Conservation (phyloP, 768 basidiomycete species). For the Boletus vinaceobasis region DNA sequence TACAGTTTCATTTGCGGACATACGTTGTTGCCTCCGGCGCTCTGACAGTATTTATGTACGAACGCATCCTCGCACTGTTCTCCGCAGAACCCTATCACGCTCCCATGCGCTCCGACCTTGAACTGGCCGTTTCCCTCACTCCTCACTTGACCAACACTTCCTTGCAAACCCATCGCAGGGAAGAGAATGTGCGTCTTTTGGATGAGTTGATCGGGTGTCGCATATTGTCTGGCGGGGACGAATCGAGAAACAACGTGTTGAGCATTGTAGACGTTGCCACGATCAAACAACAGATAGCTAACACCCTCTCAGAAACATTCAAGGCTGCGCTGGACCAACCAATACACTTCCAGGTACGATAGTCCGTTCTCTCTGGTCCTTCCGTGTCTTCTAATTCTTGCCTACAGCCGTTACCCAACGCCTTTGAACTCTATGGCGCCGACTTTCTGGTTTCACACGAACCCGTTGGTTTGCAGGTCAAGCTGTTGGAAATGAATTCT, state of each 20-base stretch:
- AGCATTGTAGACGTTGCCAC: slow-evolving; percentile 37
- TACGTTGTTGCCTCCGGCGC: slow-evolving; percentile 81
- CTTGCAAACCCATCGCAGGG: slow-evolving; percentile 65
- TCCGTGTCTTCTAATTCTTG: not conserved
- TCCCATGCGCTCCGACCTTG: slow-evolving; percentile 38
- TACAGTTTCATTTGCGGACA: slow-evolving; percentile 88
- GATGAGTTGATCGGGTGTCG: slow-evolving; percentile 72
- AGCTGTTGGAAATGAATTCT: slow-evolving; percentile 88
- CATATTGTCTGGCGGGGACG: slow-evolving; percentile 38
- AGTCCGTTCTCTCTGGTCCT: not conserved
- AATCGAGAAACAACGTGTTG: slow-evolving; percentile 22
- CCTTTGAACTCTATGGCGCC: slow-evolving; percentile 93
- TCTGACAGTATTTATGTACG: slow-evolving; percentile 75
- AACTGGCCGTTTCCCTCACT: slow-evolving; percentile 37
- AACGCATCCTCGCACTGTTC: slow-evolving; percentile 84
- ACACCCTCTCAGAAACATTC: slow-evolving; percentile 75
- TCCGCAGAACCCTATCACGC: slow-evolving; percentile 65
- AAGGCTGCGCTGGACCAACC: slow-evolving; percentile 80
- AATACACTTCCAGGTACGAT: slow-evolving; percentile 75
- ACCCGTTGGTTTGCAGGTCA: slow-evolving; percentile 48
- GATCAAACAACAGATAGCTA: slow-evolving; percentile 62
- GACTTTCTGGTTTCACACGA: slow-evolving; percentile 77
- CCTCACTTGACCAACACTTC: slow-evolving; percentile 93
- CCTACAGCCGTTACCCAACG: slow-evolving; percentile 75
- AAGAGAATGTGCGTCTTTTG: slow-evolving; percentile 71